Evolutionary conservation across 1,139 yeast genomes (phyloP), one percentile per base, ranked within the genome.

Genomic region (Kodamaea ohmeri): DNA sequence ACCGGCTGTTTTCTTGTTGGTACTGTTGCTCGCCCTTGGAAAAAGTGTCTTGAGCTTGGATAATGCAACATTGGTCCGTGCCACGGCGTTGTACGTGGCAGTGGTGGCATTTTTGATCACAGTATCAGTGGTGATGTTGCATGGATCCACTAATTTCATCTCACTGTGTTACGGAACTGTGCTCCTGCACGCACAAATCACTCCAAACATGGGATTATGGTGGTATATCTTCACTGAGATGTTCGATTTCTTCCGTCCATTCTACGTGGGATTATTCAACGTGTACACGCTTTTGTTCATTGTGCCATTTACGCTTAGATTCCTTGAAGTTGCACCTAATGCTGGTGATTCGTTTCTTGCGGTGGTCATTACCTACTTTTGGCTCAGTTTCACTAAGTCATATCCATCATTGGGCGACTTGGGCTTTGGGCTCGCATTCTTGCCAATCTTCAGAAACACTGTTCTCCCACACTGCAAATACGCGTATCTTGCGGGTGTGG

Each of bases 191-290:
- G 71, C 72, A 35, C 88, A 87, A 46, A 77, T 88, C 46, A 71
- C 79, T 4, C 96, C 96, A 16, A 89, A 89, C 59, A 63, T 92
- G 46, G 98, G 98, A 0, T 68, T 92, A 27, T 92, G 99, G 99
- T 92, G 99, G 99, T 92, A 92, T 65, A 80, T 90, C 51, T 92
- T 92, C 67, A 84, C 94, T 20, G 98, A 92, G 58, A 86, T 92
- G 81, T 92, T 92, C 63, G 94, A 83, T 39, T 86, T 81, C 54
- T 92, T 92, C 69, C 75, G 84, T 20, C 81, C 88, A 13, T 89
- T 92, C 56, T 92, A 86, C 65, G 66, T 83, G 29, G 82, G 89
- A 8, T 82, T 89, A 19, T 94, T 90, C 74, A 92, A 89, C 54
- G 53, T 90, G 34, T 88, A 81, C 60, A 63, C 80, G n/a, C 65